phyloP scores from a whole-genome alignment of 2,329 filamentous ascomycete genomes.

The Magnaporthales sp. region DNA sequence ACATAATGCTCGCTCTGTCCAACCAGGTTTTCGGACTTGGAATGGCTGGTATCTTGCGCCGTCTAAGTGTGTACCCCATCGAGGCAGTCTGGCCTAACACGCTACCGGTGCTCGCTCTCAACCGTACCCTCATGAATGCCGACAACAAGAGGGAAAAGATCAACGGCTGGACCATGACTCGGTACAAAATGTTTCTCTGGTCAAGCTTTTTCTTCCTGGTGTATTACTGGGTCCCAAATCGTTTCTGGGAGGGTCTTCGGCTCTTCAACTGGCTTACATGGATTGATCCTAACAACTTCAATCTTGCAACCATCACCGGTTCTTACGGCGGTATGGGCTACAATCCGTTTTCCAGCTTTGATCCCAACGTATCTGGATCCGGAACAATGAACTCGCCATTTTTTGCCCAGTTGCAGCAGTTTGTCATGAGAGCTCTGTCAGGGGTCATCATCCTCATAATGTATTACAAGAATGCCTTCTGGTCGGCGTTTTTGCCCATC shows the following conservation, averaged over 20 bases:
- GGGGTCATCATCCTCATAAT: constrained; percentile 30
- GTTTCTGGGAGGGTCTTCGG: constrained; percentile 26
- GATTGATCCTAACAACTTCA: constrained; percentile 36
- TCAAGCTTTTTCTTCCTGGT: constrained; percentile 28
- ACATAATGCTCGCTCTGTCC: constrained; percentile 31
- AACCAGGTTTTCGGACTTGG: constrained; percentile 35
- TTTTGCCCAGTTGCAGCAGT: constrained; percentile 25
- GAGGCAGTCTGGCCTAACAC: constrained; percentile 32
- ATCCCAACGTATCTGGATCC: constrained; percentile 31
- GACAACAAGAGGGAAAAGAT: constrained; percentile 26
- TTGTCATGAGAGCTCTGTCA: constrained; percentile 24
- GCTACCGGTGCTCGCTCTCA: constrained; percentile 27
- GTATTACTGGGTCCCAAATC: constrained; percentile 36
- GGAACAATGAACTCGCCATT: constrained; percentile 20
- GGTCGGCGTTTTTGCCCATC: constrained; percentile 36
- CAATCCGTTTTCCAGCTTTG: constrained; percentile 40
- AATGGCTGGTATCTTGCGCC: constrained; percentile 28
- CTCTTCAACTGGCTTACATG: constrained; percentile 41
- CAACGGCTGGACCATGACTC: constrained; percentile 35
- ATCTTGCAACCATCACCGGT: constrained; percentile 32
- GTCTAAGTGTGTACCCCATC: constrained; percentile 29
- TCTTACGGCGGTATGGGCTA: constrained; percentile 32
- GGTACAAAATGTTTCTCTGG: constrained; percentile 32
- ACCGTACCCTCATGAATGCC: constrained; percentile 21
- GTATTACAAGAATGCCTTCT: constrained; percentile 33